phyloP scores from a whole-genome alignment of 257 asterid genomes.

The Przewalskia tangutica region DNA sequence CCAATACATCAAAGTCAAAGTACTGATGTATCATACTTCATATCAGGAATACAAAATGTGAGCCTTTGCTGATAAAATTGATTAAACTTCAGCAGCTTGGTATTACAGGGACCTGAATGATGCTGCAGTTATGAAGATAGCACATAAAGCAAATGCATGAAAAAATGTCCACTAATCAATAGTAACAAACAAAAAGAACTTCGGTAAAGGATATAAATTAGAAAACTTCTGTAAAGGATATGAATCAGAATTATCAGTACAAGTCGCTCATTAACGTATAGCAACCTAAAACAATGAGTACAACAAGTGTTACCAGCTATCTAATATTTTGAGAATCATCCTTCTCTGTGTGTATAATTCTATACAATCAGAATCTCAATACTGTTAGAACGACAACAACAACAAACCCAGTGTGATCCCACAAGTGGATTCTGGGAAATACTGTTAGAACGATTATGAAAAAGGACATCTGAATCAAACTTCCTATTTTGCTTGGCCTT shows the following conservation, averaged over 20 bases:
- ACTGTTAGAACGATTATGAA: conserved; percentile 27
- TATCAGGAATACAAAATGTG: not conserved
- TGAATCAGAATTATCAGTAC: conserved; percentile 12
- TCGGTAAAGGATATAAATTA: not conserved
- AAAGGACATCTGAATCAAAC: conserved; percentile 16
- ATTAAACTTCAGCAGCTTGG: not conserved
- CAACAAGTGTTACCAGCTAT: conserved; percentile 23
- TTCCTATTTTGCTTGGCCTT: not conserved
- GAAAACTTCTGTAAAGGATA: not conserved
- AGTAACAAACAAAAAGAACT: conserved; percentile 34
- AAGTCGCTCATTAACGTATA: conserved; percentile 23
- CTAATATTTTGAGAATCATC: conserved; percentile 24
- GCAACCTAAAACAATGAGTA: conserved; percentile 31
- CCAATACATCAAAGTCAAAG: not conserved
- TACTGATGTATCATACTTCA: not conserved
- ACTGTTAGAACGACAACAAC: no score
- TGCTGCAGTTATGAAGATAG: not conserved
- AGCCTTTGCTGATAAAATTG: not conserved
- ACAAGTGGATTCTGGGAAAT: no score
- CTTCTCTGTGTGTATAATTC: conserved; percentile 35
- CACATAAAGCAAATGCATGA: not conserved
- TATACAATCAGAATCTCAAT: conserved; percentile 37
- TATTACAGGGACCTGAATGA: not conserved
- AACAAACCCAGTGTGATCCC: not conserved
- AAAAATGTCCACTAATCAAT: not conserved